Evolutionary conservation across 352 stramenopile genomes (phyloP).

Genomic region (Paralagenidium karlingii): DNA sequence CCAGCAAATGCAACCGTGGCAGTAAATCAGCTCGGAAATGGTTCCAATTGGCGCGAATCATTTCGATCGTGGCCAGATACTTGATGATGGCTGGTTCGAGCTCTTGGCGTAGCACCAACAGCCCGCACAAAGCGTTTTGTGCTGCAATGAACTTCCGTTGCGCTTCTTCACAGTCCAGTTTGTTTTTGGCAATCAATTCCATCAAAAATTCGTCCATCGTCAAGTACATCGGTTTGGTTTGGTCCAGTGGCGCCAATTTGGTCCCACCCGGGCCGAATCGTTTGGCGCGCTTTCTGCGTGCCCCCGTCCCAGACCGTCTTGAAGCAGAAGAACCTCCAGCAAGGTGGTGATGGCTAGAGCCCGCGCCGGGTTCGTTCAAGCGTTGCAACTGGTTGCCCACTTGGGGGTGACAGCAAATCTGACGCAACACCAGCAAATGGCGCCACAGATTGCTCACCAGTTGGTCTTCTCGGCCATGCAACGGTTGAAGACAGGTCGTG

Average conservation of each 20-base stretch:
- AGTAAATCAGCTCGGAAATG: slow-evolving; percentile 56
- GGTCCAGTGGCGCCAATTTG: slow-evolving; percentile 21
- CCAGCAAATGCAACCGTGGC: slow-evolving; percentile 47
- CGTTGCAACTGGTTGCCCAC: slow-evolving; percentile 33
- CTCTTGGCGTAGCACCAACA: slow-evolving; percentile 24
- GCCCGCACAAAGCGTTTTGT: slow-evolving; percentile 51
- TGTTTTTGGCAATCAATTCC: slow-evolving; percentile 48
- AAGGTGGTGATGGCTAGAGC: too few relatives aligned
- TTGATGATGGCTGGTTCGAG: slow-evolving; percentile 22
- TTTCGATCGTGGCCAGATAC: slow-evolving; percentile 29
- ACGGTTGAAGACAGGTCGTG: slow-evolving; percentile 20
- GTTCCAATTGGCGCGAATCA: slow-evolving; percentile 41
- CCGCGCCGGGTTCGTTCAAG: too few relatives aligned
- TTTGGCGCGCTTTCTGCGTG: too few relatives aligned
- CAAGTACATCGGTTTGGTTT: slow-evolving; percentile 19
- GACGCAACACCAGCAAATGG: slow-evolving; percentile 69
- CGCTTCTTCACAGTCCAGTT: slow-evolving; percentile 68
- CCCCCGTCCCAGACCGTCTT: slow-evolving; percentile 10
- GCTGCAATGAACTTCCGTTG: slow-evolving; percentile 66
- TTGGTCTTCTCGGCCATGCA: slow-evolving; percentile 16
- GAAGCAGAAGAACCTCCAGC: too few relatives aligned
- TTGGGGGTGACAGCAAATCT: slow-evolving; percentile 89
- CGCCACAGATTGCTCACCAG: slow-evolving; percentile 24
- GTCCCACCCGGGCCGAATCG: too few relatives aligned
- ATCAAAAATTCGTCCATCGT: slow-evolving; percentile 75